Evolutionary conservation across 208 protist species (phyloP).

Genomic region (Acanthamoeba rhysodes): DNA sequence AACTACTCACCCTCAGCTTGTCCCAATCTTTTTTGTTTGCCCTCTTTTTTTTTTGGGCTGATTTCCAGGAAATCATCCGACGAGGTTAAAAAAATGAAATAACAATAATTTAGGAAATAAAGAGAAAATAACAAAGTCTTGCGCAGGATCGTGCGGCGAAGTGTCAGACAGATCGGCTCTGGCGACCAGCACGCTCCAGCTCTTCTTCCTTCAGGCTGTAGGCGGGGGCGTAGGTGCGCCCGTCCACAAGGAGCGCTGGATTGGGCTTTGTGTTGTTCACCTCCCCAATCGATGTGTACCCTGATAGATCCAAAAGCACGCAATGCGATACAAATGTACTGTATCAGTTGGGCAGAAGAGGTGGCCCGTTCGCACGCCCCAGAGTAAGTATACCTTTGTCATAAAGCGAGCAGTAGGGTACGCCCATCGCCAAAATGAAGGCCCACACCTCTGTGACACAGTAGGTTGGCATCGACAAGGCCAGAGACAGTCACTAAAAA

Average conservation of each 20-base stretch:
- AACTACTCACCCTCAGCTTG: too few species aligned
- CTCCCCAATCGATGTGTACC: slow-evolving; percentile 82
- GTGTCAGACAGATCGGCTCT: background rate
- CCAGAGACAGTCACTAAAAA: background rate
- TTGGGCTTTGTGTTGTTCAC: slow-evolving; percentile 80
- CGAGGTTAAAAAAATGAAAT: too few species aligned
- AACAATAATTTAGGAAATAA: too few species aligned
- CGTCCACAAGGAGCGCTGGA: slow-evolving; percentile 50
- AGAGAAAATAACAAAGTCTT: too few species aligned
- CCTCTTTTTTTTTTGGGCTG: too few species aligned
- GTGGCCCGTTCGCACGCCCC: too few species aligned
- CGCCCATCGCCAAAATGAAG: slow-evolving; percentile 72
- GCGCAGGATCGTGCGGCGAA: too few species aligned
- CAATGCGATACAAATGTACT: background rate
- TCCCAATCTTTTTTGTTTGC: too few species aligned
- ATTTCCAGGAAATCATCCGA: too few species aligned
- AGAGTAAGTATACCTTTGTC: slow-evolving; percentile 56
- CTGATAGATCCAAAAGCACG: background rate
- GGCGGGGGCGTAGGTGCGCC: slow-evolving; percentile 72
- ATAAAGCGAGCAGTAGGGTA: slow-evolving; percentile 83
- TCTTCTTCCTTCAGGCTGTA: slow-evolving; percentile 64
- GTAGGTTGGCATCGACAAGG: background rate
- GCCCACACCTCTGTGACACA: slow-evolving; percentile 77
- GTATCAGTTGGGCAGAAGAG: too few species aligned
- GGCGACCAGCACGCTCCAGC: slow-evolving; percentile 71